Evolutionary conservation across 2,329 filamentous ascomycete species (phyloP).

Genomic region (Leptographium wingfieldii): DNA sequence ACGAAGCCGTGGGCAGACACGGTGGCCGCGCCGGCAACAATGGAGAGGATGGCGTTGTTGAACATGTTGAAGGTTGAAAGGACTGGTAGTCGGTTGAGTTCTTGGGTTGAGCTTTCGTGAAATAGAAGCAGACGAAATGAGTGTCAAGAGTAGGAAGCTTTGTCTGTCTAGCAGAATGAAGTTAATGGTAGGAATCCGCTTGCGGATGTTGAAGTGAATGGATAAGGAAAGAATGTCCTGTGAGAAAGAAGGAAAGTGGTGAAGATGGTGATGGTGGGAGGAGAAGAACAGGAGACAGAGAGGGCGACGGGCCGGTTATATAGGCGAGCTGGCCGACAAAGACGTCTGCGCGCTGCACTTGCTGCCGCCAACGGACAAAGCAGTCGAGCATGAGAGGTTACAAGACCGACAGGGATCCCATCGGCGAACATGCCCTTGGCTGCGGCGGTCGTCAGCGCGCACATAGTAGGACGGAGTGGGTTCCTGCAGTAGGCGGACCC

Average conservation of each 20-base stretch:
- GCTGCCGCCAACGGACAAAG: too few relatives aligned
- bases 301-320: background rate
- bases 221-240: background rate
- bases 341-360: too few relatives aligned
- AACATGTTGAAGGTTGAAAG: background rate
- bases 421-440: too few relatives aligned
- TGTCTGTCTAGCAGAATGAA: background rate
- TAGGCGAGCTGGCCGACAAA: background rate
- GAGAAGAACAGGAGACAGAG: background rate
- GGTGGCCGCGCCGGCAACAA: conserved; percentile 40
- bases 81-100: background rate
- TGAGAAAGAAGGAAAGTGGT: background rate
- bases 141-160: background rate
- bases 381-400: too few relatives aligned
- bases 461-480: background rate
- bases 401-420: too few relatives aligned
- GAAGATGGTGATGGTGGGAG: background rate
- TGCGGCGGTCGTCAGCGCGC: too few relatives aligned
- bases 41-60: conserved; percentile 2
- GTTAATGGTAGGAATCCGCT: background rate
- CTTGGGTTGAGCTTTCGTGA: background rate
- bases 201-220: background rate
- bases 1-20: conserved; percentile 20
- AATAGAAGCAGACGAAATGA: background rate
- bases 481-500: background rate